Base-by-base conservation (phyloP, 192 early-diverging fungal species). In the Geranomyces variabilis region DNA sequence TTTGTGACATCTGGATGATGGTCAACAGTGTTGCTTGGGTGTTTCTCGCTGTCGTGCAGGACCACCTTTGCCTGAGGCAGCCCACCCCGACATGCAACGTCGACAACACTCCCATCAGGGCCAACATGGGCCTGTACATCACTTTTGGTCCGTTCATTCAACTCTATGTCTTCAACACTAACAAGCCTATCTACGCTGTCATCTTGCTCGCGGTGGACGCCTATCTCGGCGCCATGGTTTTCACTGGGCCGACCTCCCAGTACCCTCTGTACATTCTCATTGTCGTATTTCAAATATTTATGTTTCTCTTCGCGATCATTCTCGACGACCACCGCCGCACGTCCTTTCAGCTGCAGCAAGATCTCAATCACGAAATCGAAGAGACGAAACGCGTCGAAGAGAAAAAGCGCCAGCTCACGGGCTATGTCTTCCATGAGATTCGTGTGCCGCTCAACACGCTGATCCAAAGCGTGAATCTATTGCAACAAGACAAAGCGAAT, bases 391-490 rank as follows among this genome's bases (percentile, higher is more conserved):
- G 58, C 7, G 58, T 60, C 12, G 58, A 60, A 17, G 58, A 60
- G 58, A 60, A 60, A 17, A 60, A 60, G 31, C 58, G 58, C 28
- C 63, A 64, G 43, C 29, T 64, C 41, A 64, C 44, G 17, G 44
- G 63, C 43, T 64, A 46, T 14, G 63, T 64, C 14, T 64, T 64
- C 21, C 63, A 64, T 21, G 63, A 64, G 41, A 64, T 64, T 36
- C 34, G 63, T 1, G 63, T 64, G 21, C 63, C 63, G 41, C 63
- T 64, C 21, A 64, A 64, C 43, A 45, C 63, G 2, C 63, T 64
- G 19, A 46, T 64, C 21, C 63, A 45, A 29, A 46, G 63, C 34
- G 63, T 46, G n/a, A 64, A 41, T 9, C 43, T 64, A 17, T 36
- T 64, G 21, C 34, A 64, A 21, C n/a, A 41, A 21, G 63, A 45